A percentile compares a stretch with the other conserved stretches of the same genome.
Evolutionary conservation across 2,329 filamentous ascomycete genomes (phyloP).

Genomic region (Emmonsiellopsis sp.): DNA sequence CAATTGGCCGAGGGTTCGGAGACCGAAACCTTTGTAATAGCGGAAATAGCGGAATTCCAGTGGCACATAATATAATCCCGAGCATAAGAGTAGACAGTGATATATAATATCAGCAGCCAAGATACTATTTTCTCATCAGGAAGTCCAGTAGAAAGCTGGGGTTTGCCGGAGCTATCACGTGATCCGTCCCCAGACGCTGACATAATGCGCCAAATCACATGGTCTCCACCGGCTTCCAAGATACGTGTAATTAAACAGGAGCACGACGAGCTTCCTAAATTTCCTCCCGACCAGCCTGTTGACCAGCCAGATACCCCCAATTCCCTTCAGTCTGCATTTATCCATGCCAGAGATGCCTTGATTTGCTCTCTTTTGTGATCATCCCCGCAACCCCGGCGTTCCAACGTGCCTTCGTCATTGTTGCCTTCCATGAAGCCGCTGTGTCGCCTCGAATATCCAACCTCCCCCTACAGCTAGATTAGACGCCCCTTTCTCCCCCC

Average conservation of each 20-base stretch:
- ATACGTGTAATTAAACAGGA: background rate
- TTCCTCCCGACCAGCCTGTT: too few relatives aligned
- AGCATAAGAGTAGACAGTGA: too few relatives aligned
- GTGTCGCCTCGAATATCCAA: background rate
- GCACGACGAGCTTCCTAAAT: background rate
- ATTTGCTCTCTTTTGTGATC: background rate
- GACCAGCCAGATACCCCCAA: background rate
- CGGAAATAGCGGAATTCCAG: too few relatives aligned
- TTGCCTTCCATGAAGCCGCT: slow-evolving; percentile 1
- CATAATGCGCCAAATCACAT: slow-evolving; percentile 1
- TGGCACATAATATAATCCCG: too few relatives aligned
- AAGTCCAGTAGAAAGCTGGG: too few relatives aligned
- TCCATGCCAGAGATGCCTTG: background rate
- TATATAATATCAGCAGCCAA: too few relatives aligned
- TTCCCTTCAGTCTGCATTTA: background rate
- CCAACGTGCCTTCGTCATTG: background rate
- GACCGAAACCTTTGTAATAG: too few relatives aligned
- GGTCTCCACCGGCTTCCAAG: background rate
- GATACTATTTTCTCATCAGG: too few relatives aligned
- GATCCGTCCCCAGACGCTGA: background rate
- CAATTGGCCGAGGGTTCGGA: too few relatives aligned
- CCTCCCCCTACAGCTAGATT: background rate
- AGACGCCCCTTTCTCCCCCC: background rate
- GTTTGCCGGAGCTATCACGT: background rate
- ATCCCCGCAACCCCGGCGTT: background rate